Evolutionary conservation across 192 early-diverging fungal species (phyloP), one percentile per base, ranked within the genome.

Genomic region (Geranomyces variabilis): DNA sequence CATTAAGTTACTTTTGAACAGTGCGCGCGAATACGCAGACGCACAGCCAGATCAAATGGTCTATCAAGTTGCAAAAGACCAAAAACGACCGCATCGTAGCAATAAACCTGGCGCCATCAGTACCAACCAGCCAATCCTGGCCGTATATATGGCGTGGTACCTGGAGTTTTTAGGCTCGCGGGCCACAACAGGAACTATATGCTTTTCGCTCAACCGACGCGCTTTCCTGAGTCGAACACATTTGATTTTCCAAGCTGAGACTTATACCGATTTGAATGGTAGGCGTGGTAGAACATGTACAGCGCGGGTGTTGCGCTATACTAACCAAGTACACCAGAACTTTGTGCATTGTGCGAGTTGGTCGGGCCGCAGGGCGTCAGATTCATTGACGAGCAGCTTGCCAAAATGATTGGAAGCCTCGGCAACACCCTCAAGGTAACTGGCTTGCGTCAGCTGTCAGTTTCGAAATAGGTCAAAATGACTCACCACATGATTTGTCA

Each of bases 351-450:
- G 7, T 77, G 63, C 63, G 64, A 77, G 44, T 34, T 81, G 21
- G 62, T 78, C 53, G 79, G 79, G 15, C 76, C 75, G 12, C 55
- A 64, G 21, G 79, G 79, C 15, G 43, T 73, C n/a, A 44, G 62
- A 33, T 76, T 81, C 44, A 62, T 81, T 26, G 79, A 81, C 56
- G 71, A 74, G 51, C 73, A 80, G 71, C 46, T 80, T 3, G 34
- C 45, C 5, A 22, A 71, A 13, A 76, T 76, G 62, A 44, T 72
- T 1, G 67, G 67, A 12, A 61, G 26, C 12, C 53, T 72, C 26
- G 61, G 22, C 48, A 63, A 63, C 22, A 10, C 34, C 44, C 15
- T 64, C n/a, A 64, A 64, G 63, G 63, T 64, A 45, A 33, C 15
- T 3, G 5, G 29, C n/a, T n/a, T n/a, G n/a, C n/a, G n/a, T n/a